Evolutionary conservation across 176 grass and related monocot species (phyloP), one percentile per base, ranked within the genome.

Genomic region (Microstegium vimineum): DNA sequence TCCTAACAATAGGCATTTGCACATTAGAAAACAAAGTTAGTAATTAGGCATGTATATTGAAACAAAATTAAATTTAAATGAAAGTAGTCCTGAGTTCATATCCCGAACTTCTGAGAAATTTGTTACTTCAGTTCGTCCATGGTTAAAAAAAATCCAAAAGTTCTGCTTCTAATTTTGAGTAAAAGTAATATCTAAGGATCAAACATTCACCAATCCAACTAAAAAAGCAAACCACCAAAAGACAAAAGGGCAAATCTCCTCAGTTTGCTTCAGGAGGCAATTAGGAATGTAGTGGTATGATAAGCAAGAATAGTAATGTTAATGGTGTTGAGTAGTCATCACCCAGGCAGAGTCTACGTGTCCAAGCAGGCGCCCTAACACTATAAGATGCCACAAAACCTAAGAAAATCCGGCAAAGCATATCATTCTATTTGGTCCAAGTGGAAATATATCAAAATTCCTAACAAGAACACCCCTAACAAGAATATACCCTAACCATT

Each of bases 1-100:
- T 81, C 40, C 92, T 91, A 60, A 68, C 17, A 82, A 33, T 45
- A 70, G 9, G 28, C 42, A 14, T 26, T 31, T 71, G 6, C 25
- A 40, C 15, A 14, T 65, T 10, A 43, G 15, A 69, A 20, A 14
- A 37, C 37, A 57, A 34, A 12, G 22, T 52, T 36, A 13, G 20
- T 22, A 37, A 26, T 12, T 36, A 36, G 17, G 5, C 28, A 64
- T 64, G 15, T 15, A 32, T 32, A 64, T 6, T 32, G 28, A 65
- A 65, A 74, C 30, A 18, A 30, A 15, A 2, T 0, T 16, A 25
- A 73, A 20, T 32, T 35, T 34, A 4, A 51, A 20, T 33, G 54
- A 10, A 16, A 14, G 25, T 28, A 62, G 54, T 25, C 23, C 62
- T 64, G 28, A 3, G 13, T 64, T 64, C 26, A 31, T 9, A 5